Percentiles rank a stretch among this genome's conserved stretches.
Conservation (phyloP, 495 filamentous ascomycete species). For the Trichoderma orchidacearum region DNA sequence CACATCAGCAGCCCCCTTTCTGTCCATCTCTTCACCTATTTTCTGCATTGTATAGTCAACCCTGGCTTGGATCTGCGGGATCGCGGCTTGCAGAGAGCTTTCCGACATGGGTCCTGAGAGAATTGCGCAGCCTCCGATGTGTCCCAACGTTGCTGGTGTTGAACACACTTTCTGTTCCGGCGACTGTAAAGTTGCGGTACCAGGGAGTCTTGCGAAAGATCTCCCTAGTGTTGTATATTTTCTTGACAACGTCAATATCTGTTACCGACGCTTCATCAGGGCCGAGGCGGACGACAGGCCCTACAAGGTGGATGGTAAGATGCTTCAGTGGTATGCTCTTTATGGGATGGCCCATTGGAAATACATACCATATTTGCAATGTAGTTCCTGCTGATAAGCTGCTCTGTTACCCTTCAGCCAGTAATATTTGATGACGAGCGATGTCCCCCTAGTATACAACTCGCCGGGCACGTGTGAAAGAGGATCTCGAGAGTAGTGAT, state of each 20-base stretch:
- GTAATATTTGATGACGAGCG: conserved; percentile 5
- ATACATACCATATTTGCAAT: conserved; percentile 13
- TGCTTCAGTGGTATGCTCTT: not conserved
- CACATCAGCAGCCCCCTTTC: conserved; percentile 23
- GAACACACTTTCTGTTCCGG: conserved; percentile 16
- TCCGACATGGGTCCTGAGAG: conserved; percentile 35
- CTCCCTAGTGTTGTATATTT: conserved; percentile 9
- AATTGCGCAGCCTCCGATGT: conserved; percentile 26
- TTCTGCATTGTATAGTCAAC: conserved; percentile 25
- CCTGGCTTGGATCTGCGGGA: conserved; percentile 20
- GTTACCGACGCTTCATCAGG: conserved; percentile 38
- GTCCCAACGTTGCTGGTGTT: conserved; percentile 14
- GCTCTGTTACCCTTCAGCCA: conserved; percentile 5
- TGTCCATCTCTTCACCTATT: conserved; percentile 20
- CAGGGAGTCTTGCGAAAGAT: conserved; percentile 9
- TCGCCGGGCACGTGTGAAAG: not conserved
- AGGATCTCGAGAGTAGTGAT: not conserved
- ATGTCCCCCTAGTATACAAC: conserved; percentile 10
- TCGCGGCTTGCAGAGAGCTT: conserved; percentile 25
- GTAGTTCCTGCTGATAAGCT: conserved; percentile 10
- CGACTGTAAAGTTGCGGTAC: conserved; percentile 8
- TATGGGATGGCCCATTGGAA: conserved; percentile 7
- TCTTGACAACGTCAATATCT: conserved; percentile 10
- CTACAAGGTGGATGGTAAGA: not conserved
- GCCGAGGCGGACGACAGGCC: conserved; percentile 39